These are phyloP conservation scores for Candida dajiaensis DNA, from an alignment of 805 yeast species.

Conservation along the genomic window DNA sequence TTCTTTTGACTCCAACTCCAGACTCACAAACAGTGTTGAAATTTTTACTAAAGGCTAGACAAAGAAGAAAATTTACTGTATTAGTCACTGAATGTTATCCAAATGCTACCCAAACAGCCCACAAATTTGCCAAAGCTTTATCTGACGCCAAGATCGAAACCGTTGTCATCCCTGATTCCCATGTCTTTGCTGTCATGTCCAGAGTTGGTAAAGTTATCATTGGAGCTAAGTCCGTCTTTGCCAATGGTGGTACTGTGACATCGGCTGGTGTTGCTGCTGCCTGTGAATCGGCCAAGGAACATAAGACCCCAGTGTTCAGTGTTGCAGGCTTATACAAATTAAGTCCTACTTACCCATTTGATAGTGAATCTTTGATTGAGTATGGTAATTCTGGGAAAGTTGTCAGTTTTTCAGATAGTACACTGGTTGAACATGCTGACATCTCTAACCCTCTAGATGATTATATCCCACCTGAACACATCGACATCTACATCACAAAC, in stretches of 20 bases:
- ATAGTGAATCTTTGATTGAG: slow-evolving; percentile 77
- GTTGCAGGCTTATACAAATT: slow-evolving; percentile 92
- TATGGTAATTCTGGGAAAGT: slow-evolving; percentile 95
- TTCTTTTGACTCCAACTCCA: slow-evolving; percentile 89
- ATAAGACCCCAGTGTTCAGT: slow-evolving; percentile 92
- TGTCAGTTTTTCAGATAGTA: slow-evolving; percentile 65
- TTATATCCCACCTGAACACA: slow-evolving; percentile 88
- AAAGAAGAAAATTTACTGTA: slow-evolving; percentile 88
- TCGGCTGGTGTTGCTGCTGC: slow-evolving; percentile 89
- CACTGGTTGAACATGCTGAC: slow-evolving; percentile 64
- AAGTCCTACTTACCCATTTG: slow-evolving; percentile 81
- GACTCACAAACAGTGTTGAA: slow-evolving; percentile 84
- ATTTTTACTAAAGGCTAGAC: slow-evolving; percentile 78
- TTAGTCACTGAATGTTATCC: slow-evolving; percentile 91
- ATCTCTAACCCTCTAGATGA: slow-evolving; percentile 87
- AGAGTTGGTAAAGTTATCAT: slow-evolving; percentile 93
- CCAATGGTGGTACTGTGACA: slow-evolving; percentile 92
- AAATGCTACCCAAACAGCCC: slow-evolving; percentile 73
- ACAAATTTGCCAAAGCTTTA: slow-evolving; percentile 69
- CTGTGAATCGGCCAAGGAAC: slow-evolving; percentile 93
- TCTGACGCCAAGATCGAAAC: slow-evolving; percentile 86
- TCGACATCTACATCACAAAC: slow-evolving; percentile 91
- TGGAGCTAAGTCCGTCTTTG: slow-evolving; percentile 89
- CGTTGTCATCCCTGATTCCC: slow-evolving; percentile 86
- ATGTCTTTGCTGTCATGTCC: slow-evolving; percentile 93